Conservation (phyloP, 2,329 filamentous ascomycete genomes). For the Dactylellina sp. region DNA sequence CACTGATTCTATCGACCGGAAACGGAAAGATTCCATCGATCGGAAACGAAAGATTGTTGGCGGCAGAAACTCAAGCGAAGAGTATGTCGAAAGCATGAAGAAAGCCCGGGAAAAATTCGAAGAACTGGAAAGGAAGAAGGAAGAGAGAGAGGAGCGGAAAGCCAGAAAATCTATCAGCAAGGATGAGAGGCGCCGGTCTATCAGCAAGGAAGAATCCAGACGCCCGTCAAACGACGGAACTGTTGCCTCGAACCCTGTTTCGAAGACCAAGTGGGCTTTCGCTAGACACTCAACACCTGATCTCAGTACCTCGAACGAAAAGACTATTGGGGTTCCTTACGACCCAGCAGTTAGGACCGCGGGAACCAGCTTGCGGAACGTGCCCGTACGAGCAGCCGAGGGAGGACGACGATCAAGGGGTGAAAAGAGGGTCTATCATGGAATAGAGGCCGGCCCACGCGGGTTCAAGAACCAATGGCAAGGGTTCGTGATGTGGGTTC, state of each 20-base stretch:
- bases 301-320: constrained; percentile 43
- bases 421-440: constrained; percentile 31
- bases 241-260: constrained; percentile 19
- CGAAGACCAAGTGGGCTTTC: constrained; percentile 36
- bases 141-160: constrained; percentile 46
- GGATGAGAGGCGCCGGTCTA: constrained; percentile 40
- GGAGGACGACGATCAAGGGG: constrained; percentile 39
- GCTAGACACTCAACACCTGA: constrained; percentile 50
- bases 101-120: constrained; percentile 47
- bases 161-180: constrained; percentile 52
- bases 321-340: constrained; percentile 53
- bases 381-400: constrained; percentile 42
- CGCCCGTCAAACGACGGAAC: constrained; percentile 51
- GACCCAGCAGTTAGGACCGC: constrained; percentile 13
- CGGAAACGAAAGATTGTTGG: constrained; percentile 51
- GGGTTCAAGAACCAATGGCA: constrained; percentile 55
- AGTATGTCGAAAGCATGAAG: constrained; percentile 49
- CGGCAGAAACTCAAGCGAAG: constrained; percentile 46
- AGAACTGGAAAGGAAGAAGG: constrained; percentile 45
- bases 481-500: constrained; percentile 56
- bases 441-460: constrained; percentile 1
- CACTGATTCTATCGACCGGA: constrained; percentile 43
- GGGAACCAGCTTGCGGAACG: constrained; percentile 32
- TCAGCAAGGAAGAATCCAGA: constrained; percentile 53
- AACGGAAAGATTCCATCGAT: constrained; percentile 51